Percentiles rank a stretch among this genome's conserved stretches.
phyloP scores from a whole-genome alignment of 1,284 basidiomycete species.

The Neotropicomus parvogracilis region DNA sequence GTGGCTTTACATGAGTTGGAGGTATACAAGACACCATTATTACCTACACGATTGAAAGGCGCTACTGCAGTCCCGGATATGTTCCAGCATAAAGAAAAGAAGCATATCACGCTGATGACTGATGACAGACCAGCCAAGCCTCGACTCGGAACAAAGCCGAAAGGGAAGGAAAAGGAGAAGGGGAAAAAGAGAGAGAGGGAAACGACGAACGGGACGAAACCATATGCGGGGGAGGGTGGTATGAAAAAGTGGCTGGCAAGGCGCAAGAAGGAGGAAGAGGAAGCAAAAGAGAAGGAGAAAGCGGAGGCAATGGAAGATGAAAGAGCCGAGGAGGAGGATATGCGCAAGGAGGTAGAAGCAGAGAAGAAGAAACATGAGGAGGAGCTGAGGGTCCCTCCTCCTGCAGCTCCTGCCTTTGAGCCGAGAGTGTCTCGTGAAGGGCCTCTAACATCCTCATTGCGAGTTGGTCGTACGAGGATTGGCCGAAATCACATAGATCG shows the following conservation, averaged over 20 bases:
- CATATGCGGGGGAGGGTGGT: slow-evolving; percentile 69
- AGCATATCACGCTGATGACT: slow-evolving; percentile 56
- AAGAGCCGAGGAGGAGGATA: slow-evolving; percentile 26
- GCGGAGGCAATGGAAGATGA: slow-evolving; percentile 37
- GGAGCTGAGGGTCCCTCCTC: slow-evolving; percentile 25
- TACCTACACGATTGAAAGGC: slow-evolving; percentile 63
- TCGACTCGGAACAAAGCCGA: slow-evolving; percentile 33
- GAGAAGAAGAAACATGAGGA: slow-evolving; percentile 23
- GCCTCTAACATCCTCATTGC: slow-evolving; percentile 50
- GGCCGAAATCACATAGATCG: slow-evolving; percentile 52
- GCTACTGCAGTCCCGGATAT: slow-evolving; percentile 53
- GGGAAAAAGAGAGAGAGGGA: slow-evolving; percentile 31
- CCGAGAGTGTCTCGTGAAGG: slow-evolving; percentile 23
- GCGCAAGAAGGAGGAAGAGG: slow-evolving; percentile 39
- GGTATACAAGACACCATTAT: slow-evolving; percentile 69
- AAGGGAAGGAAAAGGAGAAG: slow-evolving; percentile 33
- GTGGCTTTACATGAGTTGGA: slow-evolving; percentile 66
- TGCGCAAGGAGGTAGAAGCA: slow-evolving; percentile 19
- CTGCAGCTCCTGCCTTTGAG: slow-evolving; percentile 24
- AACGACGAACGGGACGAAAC: slow-evolving; percentile 52
- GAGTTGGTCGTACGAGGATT: slow-evolving; percentile 58
- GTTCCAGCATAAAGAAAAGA: slow-evolving; percentile 57
- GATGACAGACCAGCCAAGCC: slow-evolving; percentile 41
- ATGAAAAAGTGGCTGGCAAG: slow-evolving; percentile 70
- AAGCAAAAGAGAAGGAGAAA: slow-evolving; percentile 28